phyloP scores from a whole-genome alignment of 257 asterid species.

The Cynanchum wilfordii region DNA sequence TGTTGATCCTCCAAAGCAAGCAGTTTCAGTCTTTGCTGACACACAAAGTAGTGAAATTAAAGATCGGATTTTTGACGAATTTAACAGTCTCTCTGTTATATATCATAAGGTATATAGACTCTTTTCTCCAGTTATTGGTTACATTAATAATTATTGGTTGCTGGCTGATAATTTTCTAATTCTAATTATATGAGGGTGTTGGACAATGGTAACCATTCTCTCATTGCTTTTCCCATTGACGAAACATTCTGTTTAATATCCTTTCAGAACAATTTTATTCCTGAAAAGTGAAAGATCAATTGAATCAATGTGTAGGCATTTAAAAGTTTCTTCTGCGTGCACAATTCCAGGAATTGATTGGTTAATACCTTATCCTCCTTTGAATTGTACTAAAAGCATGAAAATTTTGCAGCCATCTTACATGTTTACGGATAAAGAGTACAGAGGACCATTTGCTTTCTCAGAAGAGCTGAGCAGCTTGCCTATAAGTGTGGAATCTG shows the following conservation, averaged over 20 bases:
- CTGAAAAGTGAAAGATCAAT: background rate
- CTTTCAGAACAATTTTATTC: background rate
- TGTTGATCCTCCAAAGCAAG: conserved; percentile 98
- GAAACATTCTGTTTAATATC: background rate
- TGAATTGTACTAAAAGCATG: background rate
- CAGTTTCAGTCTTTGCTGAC: conserved; percentile 98
- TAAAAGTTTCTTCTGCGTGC: background rate
- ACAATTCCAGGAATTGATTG: background rate
- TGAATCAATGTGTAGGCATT: background rate
- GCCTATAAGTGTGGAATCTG: conserved; percentile 56
- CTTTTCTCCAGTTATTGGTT: background rate
- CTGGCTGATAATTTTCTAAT: background rate
- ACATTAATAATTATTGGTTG: background rate
- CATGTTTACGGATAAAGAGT: conserved; percentile 95
- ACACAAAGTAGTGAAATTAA: conserved; percentile 89
- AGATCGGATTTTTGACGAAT: conserved; percentile 97
- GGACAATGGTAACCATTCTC: background rate
- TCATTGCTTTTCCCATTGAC: background rate
- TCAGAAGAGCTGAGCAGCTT: conserved; percentile 77
- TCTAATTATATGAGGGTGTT: background rate
- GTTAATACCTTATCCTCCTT: background rate
- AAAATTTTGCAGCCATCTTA: conserved; percentile 80
- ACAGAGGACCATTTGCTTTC: conserved; percentile 95
- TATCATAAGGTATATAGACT: conserved; percentile 76
- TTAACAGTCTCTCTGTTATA: conserved; percentile 92